Base-by-base conservation (phyloP, 139 green algal genomes). In the Coelastrella sp. region DNA sequence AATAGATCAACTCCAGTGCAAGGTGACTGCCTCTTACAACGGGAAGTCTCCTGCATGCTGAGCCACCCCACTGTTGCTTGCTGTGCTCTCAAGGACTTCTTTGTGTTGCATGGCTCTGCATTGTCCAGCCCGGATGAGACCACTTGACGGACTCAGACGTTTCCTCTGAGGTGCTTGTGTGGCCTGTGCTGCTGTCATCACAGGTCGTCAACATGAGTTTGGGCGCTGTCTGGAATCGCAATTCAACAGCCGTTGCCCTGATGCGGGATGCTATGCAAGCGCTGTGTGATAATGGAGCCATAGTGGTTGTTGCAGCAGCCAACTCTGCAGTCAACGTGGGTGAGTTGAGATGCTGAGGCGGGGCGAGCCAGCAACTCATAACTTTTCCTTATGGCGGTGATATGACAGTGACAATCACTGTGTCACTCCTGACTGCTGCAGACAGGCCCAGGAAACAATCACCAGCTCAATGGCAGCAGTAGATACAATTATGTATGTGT, bases 251-350 rank as follows among this genome's bases (percentile, higher is more conserved):
- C 35, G 79, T 85, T 27, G 56, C 79, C 7, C 57, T 85, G 19
- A 19, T 85, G 7, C 15, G 58, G 14, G 27, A 56, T 6, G 79
- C 57, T 24, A n/a, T 85, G 20, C 25, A 85, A 11, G 56, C 19
- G n/a, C 15, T 85, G 56, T 85, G 79, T 72, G 6, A 85, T 7
- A 24, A 6, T 49, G 79, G 79, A 7, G 79, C 56, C 7, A 85
- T 85, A 35, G 79, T 57, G 9, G 61, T 85, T 19, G 79, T 85
- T 14, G 79, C 79, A 60, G 79, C 79, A 57, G 15, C 68, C 19
- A 85, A 85, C 35, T 56, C 24, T 60, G 79, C 10, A 15, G 9
- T 35, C 19, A 85, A 85, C 19, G 79, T 85, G 11, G 68, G 68
- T 76, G 19, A 76, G 68, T 25, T 10, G 15, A 11, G 17, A 76